These are phyloP conservation scores for Quercus phellos DNA, from an alignment of 331 rosid species.

Conservation along the genomic window DNA sequence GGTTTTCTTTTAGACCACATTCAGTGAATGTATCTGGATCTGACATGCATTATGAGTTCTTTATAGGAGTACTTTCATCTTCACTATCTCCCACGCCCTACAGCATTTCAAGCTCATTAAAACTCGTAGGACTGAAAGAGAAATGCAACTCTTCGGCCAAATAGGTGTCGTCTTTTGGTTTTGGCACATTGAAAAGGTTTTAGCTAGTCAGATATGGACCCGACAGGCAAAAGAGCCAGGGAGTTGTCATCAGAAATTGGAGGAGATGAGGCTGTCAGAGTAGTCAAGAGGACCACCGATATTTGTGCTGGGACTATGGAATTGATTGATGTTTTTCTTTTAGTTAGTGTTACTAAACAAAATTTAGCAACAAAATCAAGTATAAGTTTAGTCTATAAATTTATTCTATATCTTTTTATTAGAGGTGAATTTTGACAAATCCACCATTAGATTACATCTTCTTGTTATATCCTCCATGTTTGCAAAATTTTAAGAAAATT, in stretches of 20 bases:
- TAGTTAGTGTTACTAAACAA: too few relatives aligned
- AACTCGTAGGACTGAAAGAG: neutral
- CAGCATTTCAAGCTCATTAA: neutral
- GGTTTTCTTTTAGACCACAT: neutral
- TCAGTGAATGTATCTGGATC: neutral
- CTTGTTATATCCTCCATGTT: too few relatives aligned
- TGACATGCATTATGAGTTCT: neutral
- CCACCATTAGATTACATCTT: too few relatives aligned
- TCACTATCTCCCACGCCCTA: neutral
- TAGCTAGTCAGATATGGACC: conserved; percentile 4
- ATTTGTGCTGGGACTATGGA: too few relatives aligned
- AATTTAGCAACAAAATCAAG: too few relatives aligned
- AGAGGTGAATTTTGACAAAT: too few relatives aligned
- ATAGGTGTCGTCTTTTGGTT: neutral
- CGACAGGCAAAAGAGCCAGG: conserved; percentile 15
- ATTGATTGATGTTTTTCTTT: too few relatives aligned
- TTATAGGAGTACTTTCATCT: neutral
- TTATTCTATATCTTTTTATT: too few relatives aligned
- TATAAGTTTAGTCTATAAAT: too few relatives aligned
- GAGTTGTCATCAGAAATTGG: conserved; percentile 8
- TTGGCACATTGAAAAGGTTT: conserved; percentile 1
- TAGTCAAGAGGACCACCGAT: neutral
- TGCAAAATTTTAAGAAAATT: too few relatives aligned
- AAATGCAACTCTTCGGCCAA: neutral
- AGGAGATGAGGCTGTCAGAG: conserved; percentile 8